Evolutionary conservation across 2,329 filamentous ascomycete species (phyloP), one percentile per base, ranked within the genome.

Genomic region (Microdochium paspali): DNA sequence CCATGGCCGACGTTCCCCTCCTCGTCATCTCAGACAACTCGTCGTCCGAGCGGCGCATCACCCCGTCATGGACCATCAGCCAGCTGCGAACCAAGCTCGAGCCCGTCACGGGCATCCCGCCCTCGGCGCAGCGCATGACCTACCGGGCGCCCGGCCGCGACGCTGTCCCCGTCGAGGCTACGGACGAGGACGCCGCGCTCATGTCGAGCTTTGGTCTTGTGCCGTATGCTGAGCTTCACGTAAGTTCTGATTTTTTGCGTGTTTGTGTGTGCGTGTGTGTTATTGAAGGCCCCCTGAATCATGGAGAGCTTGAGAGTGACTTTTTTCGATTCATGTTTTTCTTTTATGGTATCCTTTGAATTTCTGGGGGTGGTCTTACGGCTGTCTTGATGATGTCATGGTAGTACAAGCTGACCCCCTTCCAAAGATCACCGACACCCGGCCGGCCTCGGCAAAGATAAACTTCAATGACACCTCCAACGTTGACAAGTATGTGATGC

Each of bases 401-500:
- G 9, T 30, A 9, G 9, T 15, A 30, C 20, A 45, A 25, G 49
- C 60, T 65, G 49, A 65, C 53, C 10, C 30, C 43, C 49, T 53
- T 40, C 32, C 28, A 56, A 56, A 95, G 90, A 82, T 95, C 54
- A 71, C 75, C 56, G 91, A 96, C 67, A 84, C 80, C 46, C 84
- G 91, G 47, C 90, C 90, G 44, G 76, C 82, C 44, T 78, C 79
- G 45, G 80, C 84, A 52, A 83, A 87, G 53, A 81, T 80, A 52
- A 90, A 96, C 66, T 89, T 87, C 68, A 85, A 79, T 54, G 90
- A 95, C 68, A 77, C 86, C 42, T 85, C 85, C 40, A 76, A 80
- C 10, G 89, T 96, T 4, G 81, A 90, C 48, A 96, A 96, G 70
- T 97, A 93, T 65, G 80, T 85, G 52, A 85, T 98, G 76, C 87